A percentile compares a stretch with the other conserved stretches of the same genome.
Evolutionary conservation across 805 yeast genomes (phyloP).

Genomic region (Phaffomyces antillensis): DNA sequence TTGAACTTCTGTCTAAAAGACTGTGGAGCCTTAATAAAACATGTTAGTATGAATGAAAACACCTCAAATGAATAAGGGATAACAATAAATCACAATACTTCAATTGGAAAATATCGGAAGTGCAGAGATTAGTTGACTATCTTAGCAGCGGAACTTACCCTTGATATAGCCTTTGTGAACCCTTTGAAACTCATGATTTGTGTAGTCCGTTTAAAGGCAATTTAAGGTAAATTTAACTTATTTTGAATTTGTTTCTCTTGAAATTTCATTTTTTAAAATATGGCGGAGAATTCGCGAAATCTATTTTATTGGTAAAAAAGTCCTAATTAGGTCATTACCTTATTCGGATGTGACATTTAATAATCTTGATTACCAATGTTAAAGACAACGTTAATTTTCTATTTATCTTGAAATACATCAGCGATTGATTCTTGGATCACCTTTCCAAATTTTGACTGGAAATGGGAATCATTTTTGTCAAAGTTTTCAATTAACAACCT

Average conservation of each 20-base stretch:
- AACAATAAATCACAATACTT: background rate
- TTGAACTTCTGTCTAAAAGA: constrained; percentile 82
- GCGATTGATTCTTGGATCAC: constrained; percentile 17
- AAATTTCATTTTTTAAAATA: background rate
- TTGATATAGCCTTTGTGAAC: constrained; percentile 64
- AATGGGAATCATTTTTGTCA: constrained; percentile 17
- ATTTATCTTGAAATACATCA: constrained; percentile 10
- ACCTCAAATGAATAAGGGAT: no score
- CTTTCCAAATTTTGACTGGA: constrained; percentile 25
- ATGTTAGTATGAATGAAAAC: background rate
- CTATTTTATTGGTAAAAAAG: background rate
- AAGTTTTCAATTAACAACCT: constrained; percentile 45
- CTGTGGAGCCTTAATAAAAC: constrained; percentile 63
- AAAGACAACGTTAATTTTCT: background rate
- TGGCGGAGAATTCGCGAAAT: background rate
- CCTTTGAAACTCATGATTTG: constrained; percentile 79
- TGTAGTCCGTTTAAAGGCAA: background rate
- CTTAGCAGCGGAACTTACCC: constrained; percentile 30
- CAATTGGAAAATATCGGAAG: background rate
- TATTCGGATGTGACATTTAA: no score
- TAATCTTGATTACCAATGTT: no score
- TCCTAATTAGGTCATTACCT: background rate
- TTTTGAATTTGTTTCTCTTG: background rate
- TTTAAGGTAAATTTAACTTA: background rate
- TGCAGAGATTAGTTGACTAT: no score